A percentile compares a stretch with the other conserved stretches of the same genome.
Conservation (phyloP, 352 stramenopile genomes). For the Pythium chondricola region DNA sequence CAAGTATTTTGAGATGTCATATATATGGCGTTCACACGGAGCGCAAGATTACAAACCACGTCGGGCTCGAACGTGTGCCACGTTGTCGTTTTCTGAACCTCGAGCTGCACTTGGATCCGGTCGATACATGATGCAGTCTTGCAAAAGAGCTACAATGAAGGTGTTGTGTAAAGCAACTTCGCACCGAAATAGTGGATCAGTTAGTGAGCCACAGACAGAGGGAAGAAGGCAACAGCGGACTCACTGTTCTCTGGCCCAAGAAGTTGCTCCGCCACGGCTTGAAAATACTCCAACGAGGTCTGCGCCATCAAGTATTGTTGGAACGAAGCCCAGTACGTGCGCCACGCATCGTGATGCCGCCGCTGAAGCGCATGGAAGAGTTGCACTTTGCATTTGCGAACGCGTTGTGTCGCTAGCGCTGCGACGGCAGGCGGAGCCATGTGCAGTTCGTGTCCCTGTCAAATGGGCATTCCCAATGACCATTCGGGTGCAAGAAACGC, state of each 20-base stretch:
- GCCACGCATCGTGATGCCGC: slow-evolving; percentile 39
- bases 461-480: no score
- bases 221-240: not conserved
- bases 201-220: not conserved
- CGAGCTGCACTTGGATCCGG: not conserved
- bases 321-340: slow-evolving; percentile 51
- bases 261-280: slow-evolving; percentile 34
- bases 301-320: slow-evolving; percentile 49
- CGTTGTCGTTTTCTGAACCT: slow-evolving; percentile 6
- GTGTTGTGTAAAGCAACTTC: slow-evolving; percentile 51
- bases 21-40: no score
- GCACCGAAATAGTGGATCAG: slow-evolving; percentile 1
- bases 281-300: slow-evolving; percentile 51
- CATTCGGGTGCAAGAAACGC: no score
- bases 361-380: slow-evolving; percentile 58
- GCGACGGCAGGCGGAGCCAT: not conserved
- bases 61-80: no score
- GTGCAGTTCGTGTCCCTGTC: no score
- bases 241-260: slow-evolving; percentile 44
- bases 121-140: slow-evolving; percentile 22
- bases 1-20: not conserved
- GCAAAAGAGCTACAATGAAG: slow-evolving; percentile 50
- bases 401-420: slow-evolving; percentile 9
- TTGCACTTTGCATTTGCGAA: slow-evolving; percentile 56
- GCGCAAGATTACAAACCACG: no score